Percentiles rank a stretch among this genome's conserved stretches.
phyloP scores from a whole-genome alignment of 2,329 filamentous ascomycete genomes.

The Ophiocordyceps robertsii region DNA sequence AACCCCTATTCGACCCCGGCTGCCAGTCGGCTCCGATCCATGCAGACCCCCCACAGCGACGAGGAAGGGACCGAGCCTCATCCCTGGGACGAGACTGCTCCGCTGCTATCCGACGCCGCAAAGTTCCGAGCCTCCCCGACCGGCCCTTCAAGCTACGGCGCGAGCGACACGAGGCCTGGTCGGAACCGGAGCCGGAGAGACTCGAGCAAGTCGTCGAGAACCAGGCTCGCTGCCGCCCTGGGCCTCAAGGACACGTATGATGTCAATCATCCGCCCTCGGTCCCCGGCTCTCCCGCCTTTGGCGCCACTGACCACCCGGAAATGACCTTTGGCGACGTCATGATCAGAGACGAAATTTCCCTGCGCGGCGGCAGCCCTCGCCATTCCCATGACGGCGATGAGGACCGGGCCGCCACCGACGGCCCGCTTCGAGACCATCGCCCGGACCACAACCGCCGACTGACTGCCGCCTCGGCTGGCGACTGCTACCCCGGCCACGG shows the following conservation, averaged over 20 bases:
- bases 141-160: slow-evolving; percentile 25
- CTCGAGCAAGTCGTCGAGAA: slow-evolving; percentile 39
- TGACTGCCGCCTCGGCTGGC: slow-evolving; percentile 55
- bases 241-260: slow-evolving; percentile 36
- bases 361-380: slow-evolving; percentile 16
- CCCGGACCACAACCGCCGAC: slow-evolving; percentile 24
- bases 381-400: slow-evolving; percentile 15
- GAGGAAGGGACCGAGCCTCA: slow-evolving; percentile 35
- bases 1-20: slow-evolving; percentile 15
- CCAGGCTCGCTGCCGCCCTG: slow-evolving; percentile 20
- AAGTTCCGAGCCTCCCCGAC: slow-evolving; percentile 10
- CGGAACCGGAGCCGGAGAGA: slow-evolving; percentile 27
- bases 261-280: slow-evolving; percentile 56
- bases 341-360: slow-evolving; percentile 54
- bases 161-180: slow-evolving; percentile 21
- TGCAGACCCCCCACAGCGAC: slow-evolving; percentile 22
- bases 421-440: slow-evolving; percentile 13
- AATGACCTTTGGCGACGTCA: slow-evolving; percentile 52
- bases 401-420: slow-evolving; percentile 16
- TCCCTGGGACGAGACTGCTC: slow-evolving; percentile 35
- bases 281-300: slow-evolving; percentile 47
- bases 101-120: slow-evolving; percentile 33
- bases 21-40: slow-evolving; percentile 21
- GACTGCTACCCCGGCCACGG: slow-evolving; percentile 75
- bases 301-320: slow-evolving; percentile 34